phyloP scores from a whole-genome alignment of 208 protist genomes.

The Phytomonas serpens region DNA sequence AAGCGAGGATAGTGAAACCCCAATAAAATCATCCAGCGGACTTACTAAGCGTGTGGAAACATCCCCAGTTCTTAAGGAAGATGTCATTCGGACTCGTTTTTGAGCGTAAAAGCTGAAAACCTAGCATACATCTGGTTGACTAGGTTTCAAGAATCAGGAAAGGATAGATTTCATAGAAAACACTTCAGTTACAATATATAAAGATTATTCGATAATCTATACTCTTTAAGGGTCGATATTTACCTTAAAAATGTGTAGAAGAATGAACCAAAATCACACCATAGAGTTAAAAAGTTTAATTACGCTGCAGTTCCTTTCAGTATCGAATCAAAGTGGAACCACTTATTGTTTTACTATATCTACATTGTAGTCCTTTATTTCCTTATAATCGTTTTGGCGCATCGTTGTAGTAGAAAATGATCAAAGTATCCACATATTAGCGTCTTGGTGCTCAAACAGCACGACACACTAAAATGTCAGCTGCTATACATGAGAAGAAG shows the following conservation, averaged over 20 bases:
- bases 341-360: neutral
- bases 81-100: constrained; percentile 28
- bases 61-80: constrained; percentile 30
- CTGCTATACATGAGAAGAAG: neutral
- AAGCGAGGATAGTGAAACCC: neutral
- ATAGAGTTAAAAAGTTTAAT: neutral
- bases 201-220: neutral
- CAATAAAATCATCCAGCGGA: neutral
- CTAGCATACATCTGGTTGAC: neutral
- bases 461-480: neutral
- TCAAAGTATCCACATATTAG: neutral
- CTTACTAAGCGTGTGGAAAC: constrained; percentile 1
- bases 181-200: neutral
- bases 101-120: neutral
- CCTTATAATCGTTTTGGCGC: neutral
- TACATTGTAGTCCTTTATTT: neutral
- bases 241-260: neutral
- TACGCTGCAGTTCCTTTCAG: neutral
- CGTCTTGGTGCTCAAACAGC: neutral
- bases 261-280: neutral
- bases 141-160: neutral
- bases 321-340: neutral
- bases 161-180: neutral
- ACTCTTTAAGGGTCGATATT: neutral
- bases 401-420: neutral